Percentiles rank a stretch among this genome's conserved stretches.
Conservation (phyloP, 208 protist species). For the Wallacemonas sp. region DNA sequence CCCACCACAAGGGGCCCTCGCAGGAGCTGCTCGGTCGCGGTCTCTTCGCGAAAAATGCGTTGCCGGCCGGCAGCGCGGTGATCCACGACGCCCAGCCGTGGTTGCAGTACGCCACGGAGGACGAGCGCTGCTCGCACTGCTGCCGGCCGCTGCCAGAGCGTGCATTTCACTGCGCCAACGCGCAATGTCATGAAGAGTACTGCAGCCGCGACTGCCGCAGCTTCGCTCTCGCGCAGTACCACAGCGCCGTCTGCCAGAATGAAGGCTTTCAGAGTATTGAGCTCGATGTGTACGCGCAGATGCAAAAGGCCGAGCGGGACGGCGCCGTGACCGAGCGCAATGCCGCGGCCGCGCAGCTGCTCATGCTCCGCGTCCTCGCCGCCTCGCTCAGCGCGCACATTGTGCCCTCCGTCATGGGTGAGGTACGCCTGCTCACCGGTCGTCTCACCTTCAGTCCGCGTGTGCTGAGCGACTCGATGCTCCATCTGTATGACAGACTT, state of each 20-base stretch:
- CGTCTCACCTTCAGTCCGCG: slow-evolving; percentile 65
- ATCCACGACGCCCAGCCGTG: slow-evolving; percentile 55
- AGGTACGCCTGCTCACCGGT: slow-evolving; percentile 75
- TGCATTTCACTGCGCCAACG: slow-evolving; percentile 66
- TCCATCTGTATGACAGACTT: slow-evolving; percentile 80
- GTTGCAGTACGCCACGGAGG: slow-evolving; percentile 70
- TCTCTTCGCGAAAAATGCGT: slow-evolving; percentile 45
- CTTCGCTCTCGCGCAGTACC: slow-evolving; percentile 61
- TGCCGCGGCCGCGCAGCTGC: slow-evolving; percentile 75
- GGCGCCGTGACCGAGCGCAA: slow-evolving; percentile 44
- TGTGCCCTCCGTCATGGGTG: slow-evolving; percentile 66
- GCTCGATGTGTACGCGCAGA: slow-evolving; percentile 78
- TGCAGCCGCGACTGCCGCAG: slow-evolving; percentile 83
- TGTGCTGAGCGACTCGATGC: slow-evolving; percentile 47
- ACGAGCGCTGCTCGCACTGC: slow-evolving; percentile 67
- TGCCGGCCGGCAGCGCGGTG: slow-evolving; percentile 35
- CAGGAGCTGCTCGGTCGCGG: slow-evolving; percentile 50
- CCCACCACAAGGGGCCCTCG: neutral
- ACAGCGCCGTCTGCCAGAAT: slow-evolving; percentile 68
- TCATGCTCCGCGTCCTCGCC: slow-evolving; percentile 74
- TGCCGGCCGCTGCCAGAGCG: slow-evolving; percentile 58
- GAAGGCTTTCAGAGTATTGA: slow-evolving; percentile 76
- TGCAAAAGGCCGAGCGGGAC: slow-evolving; percentile 46
- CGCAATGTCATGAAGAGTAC: slow-evolving; percentile 87
- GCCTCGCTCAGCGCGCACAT: slow-evolving; percentile 46